Evolutionary conservation across 305 asterid genomes (phyloP), one percentile per base, ranked within the genome.

Genomic region (Salvia sclarea): DNA sequence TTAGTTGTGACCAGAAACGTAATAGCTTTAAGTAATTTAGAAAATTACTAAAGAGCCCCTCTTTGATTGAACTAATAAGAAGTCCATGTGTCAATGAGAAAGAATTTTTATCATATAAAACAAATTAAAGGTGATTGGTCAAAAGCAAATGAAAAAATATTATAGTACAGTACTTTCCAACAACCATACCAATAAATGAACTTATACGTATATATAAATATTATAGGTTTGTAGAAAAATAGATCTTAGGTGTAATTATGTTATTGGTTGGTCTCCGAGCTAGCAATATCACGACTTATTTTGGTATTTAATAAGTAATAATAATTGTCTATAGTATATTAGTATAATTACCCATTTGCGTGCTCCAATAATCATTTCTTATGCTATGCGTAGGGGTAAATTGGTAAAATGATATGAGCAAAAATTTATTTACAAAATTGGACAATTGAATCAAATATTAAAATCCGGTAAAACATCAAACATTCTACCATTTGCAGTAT

Each of bases 81-180:
- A 48, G 37, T 44, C 50, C 74, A 61, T 24, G 52, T 61, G 62
- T 74, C 71, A 44, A 43, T 64, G 11, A 20, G n/a, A 45, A 44
- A 48, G n/a, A 49, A 22, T 18, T 25, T 72, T 41, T 6, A 2
- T 45, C 53, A 57, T 64, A 65, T 64, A 57, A 54, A 73, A 67
- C 54, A 38, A 75, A n/a, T n/a, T n/a, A n/a, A 69, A 64, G 59
- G 25, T 70, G 68, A 69, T 56, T 70, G 72, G 64, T 56, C 72
- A 57, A 75, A 48, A 64, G 68, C 38, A 69, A 75, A 56, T 75
- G 72, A 75, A 61, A 48, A 47, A 69, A 69, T 47, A 45, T 56
- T 63, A 11, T 24, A 56, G 63, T 22, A 57, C 33, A 56, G 63
- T 22, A 57, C 33, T 37, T 68, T 54, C 45, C 71, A 75, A 69